phyloP scores from a whole-genome alignment of 2,329 filamentous ascomycete genomes.

The Hyphodiscus sp. region DNA sequence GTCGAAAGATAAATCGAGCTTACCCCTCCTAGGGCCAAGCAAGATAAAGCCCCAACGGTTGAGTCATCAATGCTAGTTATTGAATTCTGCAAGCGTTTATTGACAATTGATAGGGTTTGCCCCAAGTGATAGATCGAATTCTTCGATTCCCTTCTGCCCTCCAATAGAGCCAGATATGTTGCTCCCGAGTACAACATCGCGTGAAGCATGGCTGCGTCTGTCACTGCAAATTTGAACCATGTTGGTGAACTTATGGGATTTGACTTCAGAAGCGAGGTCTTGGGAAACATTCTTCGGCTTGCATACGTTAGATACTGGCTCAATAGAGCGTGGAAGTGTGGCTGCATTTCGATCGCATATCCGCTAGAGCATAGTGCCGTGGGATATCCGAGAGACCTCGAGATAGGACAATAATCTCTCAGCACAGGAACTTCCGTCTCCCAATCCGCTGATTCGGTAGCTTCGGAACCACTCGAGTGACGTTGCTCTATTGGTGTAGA shows the following conservation, averaged over 20 bases:
- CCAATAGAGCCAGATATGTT: slow-evolving; percentile 12
- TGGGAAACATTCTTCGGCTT: slow-evolving; percentile 11
- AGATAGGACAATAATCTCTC: neutral
- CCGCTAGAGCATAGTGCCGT: slow-evolving; percentile 10
- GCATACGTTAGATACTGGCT: slow-evolving; percentile 13
- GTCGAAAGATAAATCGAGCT: neutral
- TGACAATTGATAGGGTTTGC: slow-evolving; percentile 11
- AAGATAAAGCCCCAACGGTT: slow-evolving; percentile 18
- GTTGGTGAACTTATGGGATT: slow-evolving; percentile 13
- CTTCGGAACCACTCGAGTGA: neutral
- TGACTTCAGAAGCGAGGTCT: slow-evolving; percentile 6
- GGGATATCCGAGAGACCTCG: slow-evolving; percentile 7
- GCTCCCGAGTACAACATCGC: slow-evolving; percentile 19
- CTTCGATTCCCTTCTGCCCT: slow-evolving; percentile 13
- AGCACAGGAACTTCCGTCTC: neutral
- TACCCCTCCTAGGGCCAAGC: slow-evolving; percentile 19
- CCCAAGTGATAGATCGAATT: slow-evolving; percentile 14
- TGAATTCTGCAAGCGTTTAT: slow-evolving; percentile 8
- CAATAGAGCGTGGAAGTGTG: slow-evolving; percentile 11
- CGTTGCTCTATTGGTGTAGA: too few species aligned
- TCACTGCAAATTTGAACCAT: slow-evolving; percentile 20
- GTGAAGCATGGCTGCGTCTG: slow-evolving; percentile 20
- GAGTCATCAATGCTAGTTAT: slow-evolving; percentile 6
- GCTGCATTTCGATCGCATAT: slow-evolving; percentile 13
- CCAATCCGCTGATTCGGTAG: neutral